Percentiles rank a stretch among this genome's conserved stretches.
These are phyloP conservation scores for Psilocybe mexicana DNA, from an alignment of 1,284 basidiomycete genomes.

Conservation along the genomic window DNA sequence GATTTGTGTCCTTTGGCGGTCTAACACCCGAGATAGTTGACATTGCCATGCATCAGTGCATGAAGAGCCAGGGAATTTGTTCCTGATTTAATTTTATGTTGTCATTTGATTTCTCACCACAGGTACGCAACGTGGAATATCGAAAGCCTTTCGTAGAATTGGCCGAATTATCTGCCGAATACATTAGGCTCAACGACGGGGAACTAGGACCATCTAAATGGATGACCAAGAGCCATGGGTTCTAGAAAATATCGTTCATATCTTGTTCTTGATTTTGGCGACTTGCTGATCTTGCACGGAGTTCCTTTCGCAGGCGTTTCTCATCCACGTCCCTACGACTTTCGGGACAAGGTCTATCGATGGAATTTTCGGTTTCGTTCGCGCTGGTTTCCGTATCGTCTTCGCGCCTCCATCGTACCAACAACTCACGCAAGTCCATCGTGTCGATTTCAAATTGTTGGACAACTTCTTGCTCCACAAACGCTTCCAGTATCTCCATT, in stretches of 20 bases:
- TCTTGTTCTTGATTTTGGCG: background rate
- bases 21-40: background rate
- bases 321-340: background rate
- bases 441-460: conserved; percentile 14
- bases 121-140: background rate
- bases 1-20: background rate
- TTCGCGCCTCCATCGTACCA: background rate
- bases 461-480: conserved; percentile 31
- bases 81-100: background rate
- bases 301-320: background rate
- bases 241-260: conserved; percentile 7
- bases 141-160: conserved; percentile 1
- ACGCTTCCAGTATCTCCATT: conserved; percentile 33
- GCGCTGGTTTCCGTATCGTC: background rate
- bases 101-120: background rate
- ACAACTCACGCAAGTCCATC: background rate
- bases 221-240: background rate
- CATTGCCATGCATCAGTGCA: background rate
- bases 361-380: background rate
- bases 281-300: background rate
- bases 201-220: too few species aligned
- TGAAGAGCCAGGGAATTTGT: background rate
- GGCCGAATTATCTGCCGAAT: background rate
- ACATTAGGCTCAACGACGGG: background rate
- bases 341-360: background rate